phyloP scores from a whole-genome alignment of 768 basidiomycete species.

The Melanogaster broomeanus region DNA sequence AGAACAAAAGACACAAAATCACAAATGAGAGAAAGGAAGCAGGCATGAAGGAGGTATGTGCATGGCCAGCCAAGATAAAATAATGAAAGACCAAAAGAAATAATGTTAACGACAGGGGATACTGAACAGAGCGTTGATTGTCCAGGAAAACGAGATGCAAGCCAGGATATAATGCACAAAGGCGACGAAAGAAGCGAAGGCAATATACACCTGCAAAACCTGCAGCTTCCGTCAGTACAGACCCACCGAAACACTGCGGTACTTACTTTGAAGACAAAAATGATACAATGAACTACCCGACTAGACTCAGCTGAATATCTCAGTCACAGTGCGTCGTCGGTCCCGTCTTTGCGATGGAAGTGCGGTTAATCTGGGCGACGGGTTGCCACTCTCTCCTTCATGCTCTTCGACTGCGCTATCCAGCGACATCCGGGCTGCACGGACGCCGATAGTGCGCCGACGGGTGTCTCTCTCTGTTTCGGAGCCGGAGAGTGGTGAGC shows the following conservation, averaged over 20 bases:
- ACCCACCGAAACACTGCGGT: neutral
- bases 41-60: slow-evolving; percentile 19
- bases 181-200: slow-evolving; percentile 10
- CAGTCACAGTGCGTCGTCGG: slow-evolving; percentile 52
- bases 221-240: neutral
- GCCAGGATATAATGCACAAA: slow-evolving; percentile 27
- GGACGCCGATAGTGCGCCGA: slow-evolving; percentile 39
- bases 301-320: slow-evolving; percentile 39
- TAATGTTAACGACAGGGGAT: slow-evolving; percentile 33
- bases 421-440: slow-evolving; percentile 49
- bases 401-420: slow-evolving; percentile 33
- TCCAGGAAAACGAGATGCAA: slow-evolving; percentile 19
- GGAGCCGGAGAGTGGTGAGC: slow-evolving; percentile 40
- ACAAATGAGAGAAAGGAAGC: neutral
- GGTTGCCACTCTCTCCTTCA: slow-evolving; percentile 27
- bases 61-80: slow-evolving; percentile 31
- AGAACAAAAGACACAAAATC: slow-evolving; percentile 18
- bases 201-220: slow-evolving; percentile 22
- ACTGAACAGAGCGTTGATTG: slow-evolving; percentile 16
- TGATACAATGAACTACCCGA: slow-evolving; percentile 10
- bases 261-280: slow-evolving; percentile 17
- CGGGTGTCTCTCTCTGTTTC: slow-evolving; percentile 54
- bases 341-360: slow-evolving; percentile 37
- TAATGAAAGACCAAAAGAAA: slow-evolving; percentile 21
- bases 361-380: slow-evolving; percentile 41